Evolutionary conservation across 352 stramenopile genomes (phyloP).

Genomic region (Phytopythium ostracodes): DNA sequence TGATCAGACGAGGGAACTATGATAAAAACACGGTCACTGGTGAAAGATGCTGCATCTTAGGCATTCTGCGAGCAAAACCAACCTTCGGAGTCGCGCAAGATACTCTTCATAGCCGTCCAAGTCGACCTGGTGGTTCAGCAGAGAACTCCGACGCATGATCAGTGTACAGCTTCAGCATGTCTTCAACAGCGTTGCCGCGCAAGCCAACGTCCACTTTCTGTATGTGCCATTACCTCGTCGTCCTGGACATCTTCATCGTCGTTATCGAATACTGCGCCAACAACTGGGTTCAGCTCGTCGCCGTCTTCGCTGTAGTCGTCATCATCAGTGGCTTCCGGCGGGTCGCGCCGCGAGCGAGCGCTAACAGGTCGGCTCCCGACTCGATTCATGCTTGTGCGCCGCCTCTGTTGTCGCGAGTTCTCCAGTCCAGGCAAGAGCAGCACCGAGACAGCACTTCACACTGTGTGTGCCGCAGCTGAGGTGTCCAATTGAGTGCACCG

Average conservation of each 20-base stretch:
- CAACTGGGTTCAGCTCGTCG: neutral
- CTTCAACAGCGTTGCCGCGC: neutral
- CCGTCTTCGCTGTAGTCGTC: neutral
- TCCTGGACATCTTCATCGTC: neutral
- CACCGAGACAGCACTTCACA: neutral
- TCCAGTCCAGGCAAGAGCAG: neutral
- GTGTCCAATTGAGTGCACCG: neutral
- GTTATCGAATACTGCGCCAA: neutral
- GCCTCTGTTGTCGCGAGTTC: neutral
- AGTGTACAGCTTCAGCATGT: neutral
- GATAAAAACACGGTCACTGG: neutral
- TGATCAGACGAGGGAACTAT: neutral
- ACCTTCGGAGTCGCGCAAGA: conserved; percentile 46
- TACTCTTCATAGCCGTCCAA: conserved; percentile 64
- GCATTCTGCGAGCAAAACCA: neutral
- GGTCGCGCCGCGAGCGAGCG: neutral
- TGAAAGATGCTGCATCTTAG: neutral
- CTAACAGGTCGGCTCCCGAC: neutral
- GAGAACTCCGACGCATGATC: neutral
- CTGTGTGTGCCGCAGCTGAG: neutral
- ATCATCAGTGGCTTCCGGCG: neutral
- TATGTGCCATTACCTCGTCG: neutral
- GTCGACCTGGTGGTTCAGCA: conserved; percentile 31
- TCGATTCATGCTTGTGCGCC: neutral
- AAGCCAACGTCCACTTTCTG: neutral